A percentile compares a stretch with the other conserved stretches of the same genome.
phyloP scores from a whole-genome alignment of 768 basidiomycete genomes.

The Hericium rajendrae region DNA sequence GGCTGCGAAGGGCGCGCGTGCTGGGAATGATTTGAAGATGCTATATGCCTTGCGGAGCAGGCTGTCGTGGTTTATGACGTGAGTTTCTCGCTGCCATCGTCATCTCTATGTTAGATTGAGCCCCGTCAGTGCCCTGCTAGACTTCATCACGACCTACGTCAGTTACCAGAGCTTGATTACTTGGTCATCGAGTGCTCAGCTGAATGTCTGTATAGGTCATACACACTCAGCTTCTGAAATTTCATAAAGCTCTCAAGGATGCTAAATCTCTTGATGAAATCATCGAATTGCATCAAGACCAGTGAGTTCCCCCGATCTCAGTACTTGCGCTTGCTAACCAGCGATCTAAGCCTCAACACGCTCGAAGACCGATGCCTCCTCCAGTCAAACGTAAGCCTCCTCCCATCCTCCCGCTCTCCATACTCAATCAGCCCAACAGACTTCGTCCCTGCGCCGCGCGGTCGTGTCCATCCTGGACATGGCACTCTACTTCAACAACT shows the following conservation, averaged over 20 bases:
- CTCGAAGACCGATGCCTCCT: constrained; percentile 57
- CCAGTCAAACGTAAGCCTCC: constrained; percentile 40
- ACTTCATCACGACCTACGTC: constrained; percentile 69
- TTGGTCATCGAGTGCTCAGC: background rate
- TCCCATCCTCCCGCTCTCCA: too few species aligned
- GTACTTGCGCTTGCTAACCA: background rate
- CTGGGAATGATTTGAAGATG: constrained; percentile 45
- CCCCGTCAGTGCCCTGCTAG: constrained; percentile 44
- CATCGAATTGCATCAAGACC: constrained; percentile 55
- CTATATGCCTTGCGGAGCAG: constrained; percentile 72
- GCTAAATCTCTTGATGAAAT: constrained; percentile 69
- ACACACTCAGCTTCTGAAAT: constrained; percentile 48
- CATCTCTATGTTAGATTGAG: background rate
- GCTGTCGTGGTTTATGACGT: constrained; percentile 83
- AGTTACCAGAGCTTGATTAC: constrained; percentile 10
- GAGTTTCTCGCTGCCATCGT: constrained; percentile 20
- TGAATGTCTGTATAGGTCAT: constrained; percentile 41
- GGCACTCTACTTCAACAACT: constrained; percentile 57
- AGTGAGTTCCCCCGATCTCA: constrained; percentile 38
- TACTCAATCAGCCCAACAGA: constrained; percentile 28
- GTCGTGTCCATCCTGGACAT: constrained; percentile 68
- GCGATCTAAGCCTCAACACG: constrained; percentile 43
- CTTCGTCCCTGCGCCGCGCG: constrained; percentile 51
- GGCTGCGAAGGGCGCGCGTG: constrained; percentile 24
- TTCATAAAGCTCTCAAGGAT: constrained; percentile 43